Evolutionary conservation across 192 early-diverging fungal genomes (phyloP), one percentile per base, ranked within the genome.

Genomic region (Pilobolus umbonatus): DNA sequence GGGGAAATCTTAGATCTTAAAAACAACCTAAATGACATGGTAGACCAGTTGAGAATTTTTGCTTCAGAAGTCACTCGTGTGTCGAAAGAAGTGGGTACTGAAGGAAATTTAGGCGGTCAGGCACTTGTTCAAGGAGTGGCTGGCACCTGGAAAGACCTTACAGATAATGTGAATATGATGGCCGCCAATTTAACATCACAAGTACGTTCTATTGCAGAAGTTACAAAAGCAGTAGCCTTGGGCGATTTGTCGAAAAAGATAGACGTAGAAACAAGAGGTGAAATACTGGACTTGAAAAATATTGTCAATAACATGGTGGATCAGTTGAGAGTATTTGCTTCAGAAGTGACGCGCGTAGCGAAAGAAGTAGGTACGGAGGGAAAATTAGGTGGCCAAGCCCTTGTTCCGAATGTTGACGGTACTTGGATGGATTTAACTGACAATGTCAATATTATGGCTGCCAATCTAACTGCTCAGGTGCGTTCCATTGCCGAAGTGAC

Each of bases 231-330:
- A 0, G 81, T 89, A 3, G 82, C 78, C 3, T 43, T 54, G 12
- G 87, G 87, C 15, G 82, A 89, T 51, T 60, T 89, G 31, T 74
- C 74, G 19, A 80, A 82, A 60, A 79, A 71, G 15, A 75, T 89
- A 29, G 65, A 75, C 14, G 80, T 85, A 17, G 75, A 83, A 31
- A 77, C 73, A 26, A 62, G 68, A 50, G 87, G 87, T 50, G 87
- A 89, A 69, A 80, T 86, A 45, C 65, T 79, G 28, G 83, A 86
- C 44, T 69, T 89, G 7, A 85, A 85, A 60, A 62, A 77, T 7
- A 86, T 83, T 0, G 77, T 89, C 51, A 89, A 89, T 71, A 74
- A 48, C 34, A 84, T 89, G 78, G 87, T 89, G 24, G 80, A 84
- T 48, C 81, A 84, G 55, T 62, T 86, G 43, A 39, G 60, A 10